Evolutionary conservation across 768 basidiomycete species (phyloP).

Genomic region (Agaricus sinodeliciosus): DNA sequence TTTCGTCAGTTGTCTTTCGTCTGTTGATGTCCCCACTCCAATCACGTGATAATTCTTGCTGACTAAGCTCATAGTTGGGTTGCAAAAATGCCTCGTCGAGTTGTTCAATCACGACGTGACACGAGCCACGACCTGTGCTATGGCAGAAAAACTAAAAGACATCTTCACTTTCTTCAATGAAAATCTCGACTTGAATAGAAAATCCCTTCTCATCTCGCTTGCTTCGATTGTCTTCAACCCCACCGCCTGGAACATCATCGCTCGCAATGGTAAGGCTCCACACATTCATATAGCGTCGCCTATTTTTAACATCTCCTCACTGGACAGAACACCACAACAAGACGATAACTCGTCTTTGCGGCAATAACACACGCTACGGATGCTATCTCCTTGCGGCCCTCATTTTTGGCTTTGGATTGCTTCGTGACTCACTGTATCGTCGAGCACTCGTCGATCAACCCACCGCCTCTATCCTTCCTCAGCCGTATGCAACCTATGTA

Average conservation of each 20-base stretch:
- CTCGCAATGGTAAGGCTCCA: conserved; percentile 67
- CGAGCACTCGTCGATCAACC: conserved; percentile 77
- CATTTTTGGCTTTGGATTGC: conserved; percentile 81
- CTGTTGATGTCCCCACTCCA: background rate
- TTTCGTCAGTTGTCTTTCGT: background rate
- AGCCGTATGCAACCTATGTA: conserved; percentile 53
- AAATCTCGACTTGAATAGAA: conserved; percentile 53
- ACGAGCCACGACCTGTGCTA: background rate
- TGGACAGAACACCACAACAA: conserved; percentile 65
- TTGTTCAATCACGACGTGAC: background rate
- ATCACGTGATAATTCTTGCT: background rate
- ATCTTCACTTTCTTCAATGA: conserved; percentile 10
- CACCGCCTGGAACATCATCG: conserved; percentile 92
- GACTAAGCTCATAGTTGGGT: background rate
- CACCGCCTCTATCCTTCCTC: conserved; percentile 52
- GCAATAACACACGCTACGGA: conserved; percentile 65
- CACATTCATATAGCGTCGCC: background rate
- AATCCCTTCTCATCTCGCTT: conserved; percentile 61
- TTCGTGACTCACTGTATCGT: conserved; percentile 81
- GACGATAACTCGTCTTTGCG: conserved; percentile 78
- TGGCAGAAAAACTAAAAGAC: conserved; percentile 2
- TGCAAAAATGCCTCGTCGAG: background rate
- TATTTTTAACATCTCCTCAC: background rate
- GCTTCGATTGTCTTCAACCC: conserved; percentile 84
- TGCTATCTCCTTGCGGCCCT: conserved; percentile 83